These are phyloP conservation scores for Epichloe festucae DNA, from an alignment of 2,329 filamentous ascomycete species.

Conservation along the genomic window DNA sequence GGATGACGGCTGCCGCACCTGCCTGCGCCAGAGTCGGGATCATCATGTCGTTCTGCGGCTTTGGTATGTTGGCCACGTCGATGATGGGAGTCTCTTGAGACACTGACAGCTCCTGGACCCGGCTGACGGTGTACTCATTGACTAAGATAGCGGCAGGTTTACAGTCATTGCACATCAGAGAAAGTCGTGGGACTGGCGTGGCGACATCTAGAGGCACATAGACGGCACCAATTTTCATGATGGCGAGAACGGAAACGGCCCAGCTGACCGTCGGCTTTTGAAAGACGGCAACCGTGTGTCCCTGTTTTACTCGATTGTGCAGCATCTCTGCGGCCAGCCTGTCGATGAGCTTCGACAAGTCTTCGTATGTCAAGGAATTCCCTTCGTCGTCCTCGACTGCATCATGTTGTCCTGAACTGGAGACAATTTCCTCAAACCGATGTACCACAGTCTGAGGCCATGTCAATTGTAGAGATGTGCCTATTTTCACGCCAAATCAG, in stretches of 20 bases:
- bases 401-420: not conserved
- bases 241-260: slow-evolving; percentile 26
- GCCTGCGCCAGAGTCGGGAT: not conserved
- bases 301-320: not conserved
- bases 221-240: slow-evolving; percentile 23
- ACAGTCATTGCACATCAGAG: not conserved
- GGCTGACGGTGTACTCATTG: not conserved
- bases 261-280: slow-evolving; percentile 22
- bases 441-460: not conserved
- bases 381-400: not conserved
- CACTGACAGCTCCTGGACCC: not conserved
- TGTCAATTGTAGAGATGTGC: not conserved
- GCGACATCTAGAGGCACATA: slow-evolving; percentile 29
- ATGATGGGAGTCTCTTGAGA: not conserved
- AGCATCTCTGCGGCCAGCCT: not conserved
- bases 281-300: slow-evolving; percentile 13
- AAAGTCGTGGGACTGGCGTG: not conserved
- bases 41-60: not conserved
- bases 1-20: slow-evolving; percentile 11
- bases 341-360: not conserved
- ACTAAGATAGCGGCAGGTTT: not conserved
- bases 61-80: not conserved
- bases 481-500: not conserved
- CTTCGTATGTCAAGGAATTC: not conserved
- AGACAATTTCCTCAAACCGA: not conserved